Evolutionary conservation across 768 basidiomycete species (phyloP).

Genomic region (Serendipita sp.): DNA sequence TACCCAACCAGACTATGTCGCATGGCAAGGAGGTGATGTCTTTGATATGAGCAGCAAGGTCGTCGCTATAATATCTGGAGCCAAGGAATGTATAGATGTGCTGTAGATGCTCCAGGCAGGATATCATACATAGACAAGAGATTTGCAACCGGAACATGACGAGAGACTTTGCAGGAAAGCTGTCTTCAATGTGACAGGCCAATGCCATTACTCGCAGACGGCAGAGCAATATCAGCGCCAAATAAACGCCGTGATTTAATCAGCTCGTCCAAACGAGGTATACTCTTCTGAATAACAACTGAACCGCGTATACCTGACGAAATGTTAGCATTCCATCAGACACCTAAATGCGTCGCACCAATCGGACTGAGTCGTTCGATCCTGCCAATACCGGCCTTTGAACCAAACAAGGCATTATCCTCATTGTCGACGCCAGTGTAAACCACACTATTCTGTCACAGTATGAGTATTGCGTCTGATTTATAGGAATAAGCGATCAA

Average conservation of each 20-base stretch:
- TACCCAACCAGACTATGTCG: conserved; percentile 39
- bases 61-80: conserved; percentile 35
- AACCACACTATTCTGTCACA: not conserved
- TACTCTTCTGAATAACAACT: not conserved
- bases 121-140: no score
- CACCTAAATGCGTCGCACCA: no score
- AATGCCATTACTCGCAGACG: not conserved
- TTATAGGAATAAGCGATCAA: not conserved
- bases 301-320: not conserved
- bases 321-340: no score
- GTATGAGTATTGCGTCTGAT: not conserved
- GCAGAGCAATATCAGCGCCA: not conserved
- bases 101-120: not conserved
- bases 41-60: conserved; percentile 34
- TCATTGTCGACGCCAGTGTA: not conserved
- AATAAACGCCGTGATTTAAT: not conserved
- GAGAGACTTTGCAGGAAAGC: not conserved
- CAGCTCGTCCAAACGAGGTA: not conserved
- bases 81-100: not conserved
- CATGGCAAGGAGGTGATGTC: conserved; percentile 36
- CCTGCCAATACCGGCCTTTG: not conserved
- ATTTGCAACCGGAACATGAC: no score
- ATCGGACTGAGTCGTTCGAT: not conserved
- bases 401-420: not conserved
- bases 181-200: not conserved